Evolutionary conservation across 306 rosid species (phyloP).

Genomic region (Begonia loranthoides): DNA sequence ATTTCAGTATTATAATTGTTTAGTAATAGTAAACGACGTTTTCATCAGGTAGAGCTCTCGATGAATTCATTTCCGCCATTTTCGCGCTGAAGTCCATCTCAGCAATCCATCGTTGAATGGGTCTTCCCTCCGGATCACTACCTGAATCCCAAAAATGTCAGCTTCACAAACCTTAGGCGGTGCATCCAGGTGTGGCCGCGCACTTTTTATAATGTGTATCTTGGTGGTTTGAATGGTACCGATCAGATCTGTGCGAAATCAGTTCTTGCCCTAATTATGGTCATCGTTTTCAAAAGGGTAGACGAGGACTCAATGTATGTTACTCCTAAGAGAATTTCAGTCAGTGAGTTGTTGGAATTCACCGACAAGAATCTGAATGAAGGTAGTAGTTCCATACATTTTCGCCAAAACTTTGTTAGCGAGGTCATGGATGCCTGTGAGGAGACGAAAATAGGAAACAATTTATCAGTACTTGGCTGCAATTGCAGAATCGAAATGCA

Average conservation of each 20-base stretch:
- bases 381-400: conserved; percentile 74
- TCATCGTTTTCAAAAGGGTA: conserved; percentile 56
- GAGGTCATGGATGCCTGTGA: conserved; percentile 77
- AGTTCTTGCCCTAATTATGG: conserved; percentile 89
- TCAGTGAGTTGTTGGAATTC: conserved; percentile 67
- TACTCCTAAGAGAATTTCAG: conserved; percentile 36
- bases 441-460: conserved; percentile 22
- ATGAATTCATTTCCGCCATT: neutral
- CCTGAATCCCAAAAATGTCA: neutral
- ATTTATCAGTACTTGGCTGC: conserved; percentile 5
- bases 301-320: conserved; percentile 65
- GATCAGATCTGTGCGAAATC: conserved; percentile 99
- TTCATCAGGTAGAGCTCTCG: too few relatives aligned
- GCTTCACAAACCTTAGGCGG: neutral
- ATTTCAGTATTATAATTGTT: too few relatives aligned
- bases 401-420: conserved; percentile 65
- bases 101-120: neutral
- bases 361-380: conserved; percentile 91
- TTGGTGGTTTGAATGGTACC: conserved; percentile 84
- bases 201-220: conserved; percentile 68
- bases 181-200: neutral
- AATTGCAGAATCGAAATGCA: conserved; percentile 26
- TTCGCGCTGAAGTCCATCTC: neutral
- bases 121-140: neutral
- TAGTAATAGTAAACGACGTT: too few relatives aligned